These are phyloP conservation scores for Grosmannia serpens DNA, from an alignment of 2,329 filamentous ascomycete genomes.

Conservation along the genomic window DNA sequence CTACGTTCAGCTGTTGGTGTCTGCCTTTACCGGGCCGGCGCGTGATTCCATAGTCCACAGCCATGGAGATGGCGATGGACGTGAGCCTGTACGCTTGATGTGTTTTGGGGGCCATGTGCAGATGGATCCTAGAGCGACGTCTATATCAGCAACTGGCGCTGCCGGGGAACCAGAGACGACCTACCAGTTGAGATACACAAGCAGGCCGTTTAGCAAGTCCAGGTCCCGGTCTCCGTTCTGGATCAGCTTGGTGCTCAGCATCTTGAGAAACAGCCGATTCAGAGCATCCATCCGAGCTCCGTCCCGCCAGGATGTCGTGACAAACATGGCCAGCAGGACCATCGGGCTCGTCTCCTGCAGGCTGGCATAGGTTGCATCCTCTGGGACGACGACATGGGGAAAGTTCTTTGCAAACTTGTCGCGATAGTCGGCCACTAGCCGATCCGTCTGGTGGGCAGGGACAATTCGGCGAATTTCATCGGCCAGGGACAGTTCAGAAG, in stretches of 20 bases:
- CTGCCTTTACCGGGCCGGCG: constrained; percentile 2
- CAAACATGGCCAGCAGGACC: background rate
- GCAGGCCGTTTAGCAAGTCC: constrained; percentile 1
- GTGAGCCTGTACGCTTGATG: constrained; percentile 1
- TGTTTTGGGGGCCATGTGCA: background rate
- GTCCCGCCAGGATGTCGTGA: background rate
- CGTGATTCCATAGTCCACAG: constrained; percentile 4
- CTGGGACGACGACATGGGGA: background rate
- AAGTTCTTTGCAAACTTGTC: background rate
- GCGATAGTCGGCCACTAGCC: background rate
- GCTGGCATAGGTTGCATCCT: background rate
- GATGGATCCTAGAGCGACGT: background rate
- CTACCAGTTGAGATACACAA: constrained; percentile 4
- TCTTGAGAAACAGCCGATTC: background rate
- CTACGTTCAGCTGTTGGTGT: constrained; percentile 3
- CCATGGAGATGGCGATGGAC: constrained; percentile 2
- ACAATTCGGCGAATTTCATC: background rate
- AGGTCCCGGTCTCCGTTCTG: background rate
- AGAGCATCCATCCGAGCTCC: background rate
- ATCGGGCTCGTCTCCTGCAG: background rate
- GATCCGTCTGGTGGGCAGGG: background rate
- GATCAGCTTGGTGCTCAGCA: background rate
- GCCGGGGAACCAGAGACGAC: background rate
- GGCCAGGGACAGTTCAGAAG: background rate
- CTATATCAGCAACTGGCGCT: background rate